phyloP scores from a whole-genome alignment of 305 asterid species.

The Fraxinus albicans region DNA sequence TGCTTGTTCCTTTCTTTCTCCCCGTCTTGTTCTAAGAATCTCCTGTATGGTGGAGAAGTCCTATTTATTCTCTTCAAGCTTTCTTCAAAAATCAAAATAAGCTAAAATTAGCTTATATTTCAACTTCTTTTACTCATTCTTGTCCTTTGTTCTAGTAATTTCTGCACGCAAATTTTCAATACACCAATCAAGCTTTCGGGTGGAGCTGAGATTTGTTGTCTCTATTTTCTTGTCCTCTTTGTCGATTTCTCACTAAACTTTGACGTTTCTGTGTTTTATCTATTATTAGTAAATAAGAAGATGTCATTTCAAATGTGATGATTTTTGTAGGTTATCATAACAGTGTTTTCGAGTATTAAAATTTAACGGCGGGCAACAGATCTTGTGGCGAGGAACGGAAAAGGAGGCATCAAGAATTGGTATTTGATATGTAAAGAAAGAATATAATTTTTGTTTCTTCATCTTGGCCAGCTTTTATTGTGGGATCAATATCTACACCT shows the following conservation, averaged over 20 bases:
- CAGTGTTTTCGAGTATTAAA: neutral
- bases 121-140: neutral
- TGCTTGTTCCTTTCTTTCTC: neutral
- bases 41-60: neutral
- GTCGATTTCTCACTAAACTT: neutral
- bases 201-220: neutral
- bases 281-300: neutral
- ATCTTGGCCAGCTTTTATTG: neutral
- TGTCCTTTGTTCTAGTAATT: neutral
- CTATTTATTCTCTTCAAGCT: neutral
- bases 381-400: neutral
- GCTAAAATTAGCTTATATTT: neutral
- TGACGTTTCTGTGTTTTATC: neutral
- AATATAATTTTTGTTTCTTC: neutral
- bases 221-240: neutral
- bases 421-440: neutral
- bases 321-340: too few species aligned
- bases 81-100: neutral
- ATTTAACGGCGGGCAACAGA: neutral
- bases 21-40: neutral
- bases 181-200: neutral
- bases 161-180: neutral
- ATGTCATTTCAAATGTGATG: neutral
- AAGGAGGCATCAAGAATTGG: neutral
- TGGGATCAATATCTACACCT: neutral